A percentile compares a stretch with the other conserved stretches of the same genome.
phyloP scores from a whole-genome alignment of 2,329 filamentous ascomycete genomes.

The Atkinsonella hypoxylon region DNA sequence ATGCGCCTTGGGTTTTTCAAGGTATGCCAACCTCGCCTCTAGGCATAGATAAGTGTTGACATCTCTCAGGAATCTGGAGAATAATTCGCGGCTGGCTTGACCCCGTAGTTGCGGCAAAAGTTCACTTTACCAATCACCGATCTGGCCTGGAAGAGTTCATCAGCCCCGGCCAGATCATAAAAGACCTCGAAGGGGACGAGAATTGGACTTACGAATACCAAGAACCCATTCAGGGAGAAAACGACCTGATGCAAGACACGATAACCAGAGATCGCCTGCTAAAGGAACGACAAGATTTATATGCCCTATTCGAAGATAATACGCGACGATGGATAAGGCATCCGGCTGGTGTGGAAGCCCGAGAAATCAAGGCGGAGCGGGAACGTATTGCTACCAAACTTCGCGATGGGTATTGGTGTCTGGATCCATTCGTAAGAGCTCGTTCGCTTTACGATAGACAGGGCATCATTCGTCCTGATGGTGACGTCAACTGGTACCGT shows the following conservation, averaged over 20 bases:
- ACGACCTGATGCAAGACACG: slow-evolving; percentile 57
- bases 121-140: slow-evolving; percentile 79
- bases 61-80: slow-evolving; percentile 67
- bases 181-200: slow-evolving; percentile 77
- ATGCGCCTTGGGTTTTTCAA: slow-evolving; percentile 95
- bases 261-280: slow-evolving; percentile 52
- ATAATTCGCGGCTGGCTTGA: slow-evolving; percentile 95
- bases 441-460: slow-evolving; percentile 74
- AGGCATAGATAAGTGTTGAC: slow-evolving; percentile 1
- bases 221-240: slow-evolving; percentile 66
- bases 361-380: slow-evolving; percentile 43
- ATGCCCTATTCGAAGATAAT: slow-evolving; percentile 59
- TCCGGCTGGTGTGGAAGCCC: slow-evolving; percentile 29
- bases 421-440: slow-evolving; percentile 80
- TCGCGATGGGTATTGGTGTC: slow-evolving; percentile 68
- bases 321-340: slow-evolving; percentile 63
- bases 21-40: slow-evolving; percentile 35
- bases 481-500: slow-evolving; percentile 60
- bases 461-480: slow-evolving; percentile 56
- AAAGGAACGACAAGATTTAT: slow-evolving; percentile 50
- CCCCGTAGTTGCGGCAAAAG: slow-evolving; percentile 86
- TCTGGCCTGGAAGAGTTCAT: slow-evolving; percentile 73
- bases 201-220: slow-evolving; percentile 74
- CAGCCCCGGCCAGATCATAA: slow-evolving; percentile 55
- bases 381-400: slow-evolving; percentile 51